These are phyloP conservation scores for Phyllosticta citriasiana DNA, from an alignment of 2,329 filamentous ascomycete genomes.

Conservation along the genomic window DNA sequence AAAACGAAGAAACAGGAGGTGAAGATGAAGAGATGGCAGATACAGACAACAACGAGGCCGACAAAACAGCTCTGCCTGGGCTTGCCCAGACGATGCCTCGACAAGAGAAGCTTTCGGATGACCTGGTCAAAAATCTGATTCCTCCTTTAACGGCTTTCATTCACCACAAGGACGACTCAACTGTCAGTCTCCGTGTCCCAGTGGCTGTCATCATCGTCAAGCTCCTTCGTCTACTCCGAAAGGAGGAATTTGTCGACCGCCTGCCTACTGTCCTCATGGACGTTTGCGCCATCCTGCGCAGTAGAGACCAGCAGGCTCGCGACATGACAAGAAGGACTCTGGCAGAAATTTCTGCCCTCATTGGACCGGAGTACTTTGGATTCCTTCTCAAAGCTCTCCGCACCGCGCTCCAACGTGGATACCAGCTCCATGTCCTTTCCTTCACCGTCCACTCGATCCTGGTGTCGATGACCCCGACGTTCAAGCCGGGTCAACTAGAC, in stretches of 20 bases:
- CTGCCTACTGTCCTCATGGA: slow-evolving; percentile 81
- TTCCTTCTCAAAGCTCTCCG: slow-evolving; percentile 91
- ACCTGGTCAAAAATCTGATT: slow-evolving; percentile 65
- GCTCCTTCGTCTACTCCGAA: slow-evolving; percentile 69
- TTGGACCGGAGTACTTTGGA: slow-evolving; percentile 74
- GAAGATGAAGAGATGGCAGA: slow-evolving; percentile 11
- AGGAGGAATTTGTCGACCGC: slow-evolving; percentile 59
- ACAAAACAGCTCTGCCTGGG: slow-evolving; percentile 15
- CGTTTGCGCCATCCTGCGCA: slow-evolving; percentile 84
- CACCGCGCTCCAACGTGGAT: slow-evolving; percentile 71
- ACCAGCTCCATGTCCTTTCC: slow-evolving; percentile 88
- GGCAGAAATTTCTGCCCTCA: slow-evolving; percentile 67
- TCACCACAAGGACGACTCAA: slow-evolving; percentile 88
- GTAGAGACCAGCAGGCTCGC: slow-evolving; percentile 75
- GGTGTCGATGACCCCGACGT: slow-evolving; percentile 60
- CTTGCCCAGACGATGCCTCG: slow-evolving; percentile 59
- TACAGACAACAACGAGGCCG: slow-evolving; percentile 8
- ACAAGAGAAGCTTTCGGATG: slow-evolving; percentile 55
- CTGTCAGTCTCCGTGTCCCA: slow-evolving; percentile 84
- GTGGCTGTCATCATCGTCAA: slow-evolving; percentile 85
- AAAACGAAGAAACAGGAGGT: slow-evolving; percentile 32
- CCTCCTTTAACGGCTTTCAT: slow-evolving; percentile 75
- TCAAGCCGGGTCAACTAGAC: slow-evolving; percentile 74
- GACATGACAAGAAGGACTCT: slow-evolving; percentile 87
- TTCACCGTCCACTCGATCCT: slow-evolving; percentile 91